Conservation (phyloP, 1,284 basidiomycete genomes). For the Malassezia sympodialis region DNA sequence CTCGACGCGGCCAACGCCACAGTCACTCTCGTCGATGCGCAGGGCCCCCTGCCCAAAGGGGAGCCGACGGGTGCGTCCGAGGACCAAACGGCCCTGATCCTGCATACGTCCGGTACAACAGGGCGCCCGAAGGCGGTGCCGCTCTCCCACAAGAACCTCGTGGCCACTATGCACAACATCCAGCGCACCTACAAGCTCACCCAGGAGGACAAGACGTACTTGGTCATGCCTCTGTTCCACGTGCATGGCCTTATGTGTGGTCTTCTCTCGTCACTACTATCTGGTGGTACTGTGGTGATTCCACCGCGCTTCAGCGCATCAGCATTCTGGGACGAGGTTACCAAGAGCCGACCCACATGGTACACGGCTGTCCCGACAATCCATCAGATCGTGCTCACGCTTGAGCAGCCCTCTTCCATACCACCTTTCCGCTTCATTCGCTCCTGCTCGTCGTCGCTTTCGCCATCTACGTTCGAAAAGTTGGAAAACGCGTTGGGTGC, state of each 20-base stretch:
- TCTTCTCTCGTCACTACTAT: slow-evolving; percentile 57
- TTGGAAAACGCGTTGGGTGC: slow-evolving; percentile 52
- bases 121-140: slow-evolving; percentile 55
- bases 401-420: slow-evolving; percentile 44
- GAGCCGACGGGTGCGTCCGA: slow-evolving; percentile 22
- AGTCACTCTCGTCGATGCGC: slow-evolving; percentile 22
- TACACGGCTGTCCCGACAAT: slow-evolving; percentile 52
- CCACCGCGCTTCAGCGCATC: slow-evolving; percentile 56
- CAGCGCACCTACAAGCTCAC: slow-evolving; percentile 53
- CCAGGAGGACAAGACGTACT: slow-evolving; percentile 49
- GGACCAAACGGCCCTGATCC: slow-evolving; percentile 52
- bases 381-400: slow-evolving; percentile 51
- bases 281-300: slow-evolving; percentile 57
- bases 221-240: slow-evolving; percentile 64
- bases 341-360: slow-evolving; percentile 29
- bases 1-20: slow-evolving; percentile 29
- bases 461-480: slow-evolving; percentile 50
- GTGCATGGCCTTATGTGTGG: slow-evolving; percentile 60
- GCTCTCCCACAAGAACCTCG: slow-evolving; percentile 56
- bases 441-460: slow-evolving; percentile 51
- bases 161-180: slow-evolving; percentile 56
- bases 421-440: slow-evolving; percentile 53
- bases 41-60: slow-evolving; percentile 19
- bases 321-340: slow-evolving; percentile 57
- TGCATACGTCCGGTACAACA: slow-evolving; percentile 59